Evolutionary conservation across 202 grass and related monocot genomes (phyloP), one percentile per base, ranked within the genome.

Genomic region (Dendrocalamus latiflorus): DNA sequence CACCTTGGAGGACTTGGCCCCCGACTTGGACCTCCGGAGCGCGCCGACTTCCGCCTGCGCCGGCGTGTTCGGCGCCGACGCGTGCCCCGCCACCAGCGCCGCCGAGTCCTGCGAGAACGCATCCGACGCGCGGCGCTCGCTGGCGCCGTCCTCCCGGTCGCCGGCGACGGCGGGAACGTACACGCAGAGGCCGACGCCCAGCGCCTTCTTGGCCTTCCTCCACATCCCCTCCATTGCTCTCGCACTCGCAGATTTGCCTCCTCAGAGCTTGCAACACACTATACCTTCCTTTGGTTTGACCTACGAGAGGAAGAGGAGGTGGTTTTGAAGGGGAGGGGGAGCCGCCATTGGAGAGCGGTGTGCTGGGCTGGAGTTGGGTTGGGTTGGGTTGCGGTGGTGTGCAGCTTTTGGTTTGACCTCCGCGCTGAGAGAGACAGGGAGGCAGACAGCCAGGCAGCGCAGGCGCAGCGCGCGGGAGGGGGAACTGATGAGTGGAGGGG

Each of bases 161-260:
- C 68, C 83, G 20, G 80, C 77, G 8, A 86, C 88, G 65, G 65
- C 68, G 13, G 94, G 92, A 11, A 87, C 67, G 49, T 90, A 54
- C 70, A 74, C 86, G 78, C 94, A 97, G 51, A 97, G 78, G 76
- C 83, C 64, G 34, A 77, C 45, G 57, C 90, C 84, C 65, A 97
- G 37, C 25, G 88, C 90, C 57, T 63, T 88, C 92, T 97, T 97
- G 21, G 88, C 86, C 80, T 91, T 83, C 86, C 89, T 94, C 92
- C 94, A 97, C 80, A 75, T 77, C 65, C 92, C 88, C 79, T 81
- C 90, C 90, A 97, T 91, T 84, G 43, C 68, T 6, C 84, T 36
- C 43, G n/a, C 69, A 7, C 21, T 30, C 20, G 28, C 77, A 86
- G 83, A 90, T 89, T 86, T 34, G 73, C 51, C 14, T 4, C 68